Evolutionary conservation across 345 rosid genomes (phyloP), one percentile per base, ranked within the genome.

Genomic region (Murraya paniculata): DNA sequence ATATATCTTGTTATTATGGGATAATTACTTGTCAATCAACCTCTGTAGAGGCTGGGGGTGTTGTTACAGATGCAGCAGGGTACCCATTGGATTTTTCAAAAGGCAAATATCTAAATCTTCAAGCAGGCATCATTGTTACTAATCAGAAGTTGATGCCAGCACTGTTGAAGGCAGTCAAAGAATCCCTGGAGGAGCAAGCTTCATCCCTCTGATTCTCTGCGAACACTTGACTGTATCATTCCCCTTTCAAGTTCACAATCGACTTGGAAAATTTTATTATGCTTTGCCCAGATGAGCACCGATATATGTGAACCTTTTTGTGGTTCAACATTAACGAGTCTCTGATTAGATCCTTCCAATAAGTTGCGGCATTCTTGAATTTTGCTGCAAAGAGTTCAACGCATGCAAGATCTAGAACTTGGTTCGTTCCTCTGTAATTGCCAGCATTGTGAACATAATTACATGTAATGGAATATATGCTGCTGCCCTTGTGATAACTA

Each of bases 21-120:
- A n/a, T 38, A n/a, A 21, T 19, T 53, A 10, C 18, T 62, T 83
- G 70, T 73, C 25, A 56, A 74, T 73, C 64, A 61, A 82, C 73
- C 77, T 85, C 45, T 53, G 77, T 97, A 96, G 98, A 96, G 87
- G 97, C 98, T 0, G 98, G 97, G 64, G 97, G 97, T 10, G 84
- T 90, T 33, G 98, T 83, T 67, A 64, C 77, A 1, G 99, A 94
- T 80, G 97, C 92, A 7, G 92, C 88, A 0, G 99, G 99, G 64
- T 87, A 86, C 48, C 88, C 89, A 0, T 81, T 96, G 71, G 97
- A 92, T 83, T 96, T 96, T 84, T 96, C 98, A 0, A 87, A 67
- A 85, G 98, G 97, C 71, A 89, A 87, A 81, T 85, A 79, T 86
- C 89, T 96, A 60, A 97, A 91, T 80, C 61, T 89, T 35, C 90